Evolutionary conservation across 768 basidiomycete species (phyloP), one percentile per base, ranked within the genome.

Genomic region (Boletales sp.): DNA sequence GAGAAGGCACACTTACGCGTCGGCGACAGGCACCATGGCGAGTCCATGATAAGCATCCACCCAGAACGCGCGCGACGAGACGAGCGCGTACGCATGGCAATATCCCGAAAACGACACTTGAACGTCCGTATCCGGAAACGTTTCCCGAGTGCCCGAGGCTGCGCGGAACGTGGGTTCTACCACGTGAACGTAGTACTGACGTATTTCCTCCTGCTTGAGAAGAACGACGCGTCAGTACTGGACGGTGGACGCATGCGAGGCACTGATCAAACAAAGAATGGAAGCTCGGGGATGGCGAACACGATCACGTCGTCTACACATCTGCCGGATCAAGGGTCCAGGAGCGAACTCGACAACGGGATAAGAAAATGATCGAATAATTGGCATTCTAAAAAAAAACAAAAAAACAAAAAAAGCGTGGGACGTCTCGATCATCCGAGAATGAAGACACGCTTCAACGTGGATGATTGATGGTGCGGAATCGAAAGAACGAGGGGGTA

Each of bases 11-110:
- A 77, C 84, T 66, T 62, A 90, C 87, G 78, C 78, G 69, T 94
- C 92, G 30, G 89, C 89, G 54, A 92, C 78, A 5, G 92, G 90
- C 17, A 91, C 87, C 78, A 95, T 86, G 2, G 86, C 78, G 15
- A 94, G 71, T 7, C 82, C 82, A 63, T 91, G 90, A 62, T 82
- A 93, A 8, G 80, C 76, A 66, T 94, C 92, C 52, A 92, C 81
- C 51, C 89, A 72, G 68, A 94, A 94, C 4, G 90, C 86, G 35
- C 92, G 77, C 5, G 90, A 87, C 4, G 84, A 87, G 44, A 94
- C 87, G 31, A 93, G 76, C 2, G 78, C 70, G 58, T 78, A 82
- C 5, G 68, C 67, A 27, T 57, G 66, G 31, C 64, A 68, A 35
- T 66, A 68, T 27, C 66, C 68, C 24, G 56, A 32, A 30, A 68